Conservation (phyloP, 2,329 filamentous ascomycete genomes). For the Tolypocladium ophioglossoides region DNA sequence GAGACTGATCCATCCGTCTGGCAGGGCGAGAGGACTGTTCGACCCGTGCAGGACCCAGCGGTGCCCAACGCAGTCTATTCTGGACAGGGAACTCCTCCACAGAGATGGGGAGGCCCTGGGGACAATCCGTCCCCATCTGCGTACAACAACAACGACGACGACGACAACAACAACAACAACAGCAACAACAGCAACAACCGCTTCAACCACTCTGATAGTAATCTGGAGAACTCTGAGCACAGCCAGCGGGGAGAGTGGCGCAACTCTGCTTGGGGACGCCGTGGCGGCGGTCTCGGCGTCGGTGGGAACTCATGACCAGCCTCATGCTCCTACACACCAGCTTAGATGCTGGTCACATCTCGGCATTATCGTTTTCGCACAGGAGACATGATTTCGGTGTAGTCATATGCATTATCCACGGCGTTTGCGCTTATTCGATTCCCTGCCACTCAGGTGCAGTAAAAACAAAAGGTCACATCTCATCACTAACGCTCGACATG, state of each 20-base stretch:
- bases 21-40: constrained; percentile 75
- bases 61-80: constrained; percentile 24
- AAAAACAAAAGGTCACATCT: constrained; percentile 5
- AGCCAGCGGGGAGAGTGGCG: constrained; percentile 44
- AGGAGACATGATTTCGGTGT: constrained; percentile 20
- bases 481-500: constrained; percentile 9
- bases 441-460: constrained; percentile 6
- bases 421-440: constrained; percentile 18
- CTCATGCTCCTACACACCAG: constrained; percentile 3
- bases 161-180: constrained; percentile 25
- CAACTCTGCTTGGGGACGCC: constrained; percentile 44
- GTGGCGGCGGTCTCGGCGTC: constrained; percentile 38
- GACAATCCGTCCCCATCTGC: constrained; percentile 27
- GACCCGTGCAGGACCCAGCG: constrained; percentile 59
- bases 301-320: constrained; percentile 29
- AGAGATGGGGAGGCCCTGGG: constrained; percentile 36
- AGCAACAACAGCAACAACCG: constrained; percentile 26
- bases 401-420: constrained; percentile 27
- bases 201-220: constrained; percentile 33
- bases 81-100: constrained; percentile 36
- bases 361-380: constrained; percentile 6
- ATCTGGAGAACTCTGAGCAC: constrained; percentile 27
- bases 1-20: constrained; percentile 81
- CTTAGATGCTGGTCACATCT: background rate
- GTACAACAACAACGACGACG: too few species aligned